Percentiles rank a stretch among this genome's conserved stretches.
phyloP scores from a whole-genome alignment of 1,284 basidiomycete genomes.

The Megacollybia platyphylla region DNA sequence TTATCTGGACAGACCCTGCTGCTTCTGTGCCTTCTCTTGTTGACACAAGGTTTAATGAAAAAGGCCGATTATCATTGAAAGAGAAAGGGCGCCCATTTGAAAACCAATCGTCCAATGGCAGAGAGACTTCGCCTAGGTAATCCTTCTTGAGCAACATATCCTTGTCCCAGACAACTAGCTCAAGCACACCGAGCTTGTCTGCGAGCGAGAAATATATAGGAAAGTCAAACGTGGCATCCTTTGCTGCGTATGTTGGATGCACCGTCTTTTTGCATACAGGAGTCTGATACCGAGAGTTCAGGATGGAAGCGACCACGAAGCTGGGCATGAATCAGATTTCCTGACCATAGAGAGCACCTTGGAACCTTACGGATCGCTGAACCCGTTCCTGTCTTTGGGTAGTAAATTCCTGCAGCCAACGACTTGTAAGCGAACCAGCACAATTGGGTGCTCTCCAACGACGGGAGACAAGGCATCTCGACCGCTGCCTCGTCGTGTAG shows the following conservation, averaged over 20 bases:
- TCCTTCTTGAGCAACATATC: constrained; percentile 79
- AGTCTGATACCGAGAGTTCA: constrained; percentile 59
- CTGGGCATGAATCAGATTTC: constrained; percentile 20
- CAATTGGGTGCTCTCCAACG: constrained; percentile 52
- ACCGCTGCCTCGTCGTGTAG: background rate
- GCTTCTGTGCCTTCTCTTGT: constrained; percentile 48
- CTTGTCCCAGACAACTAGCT: constrained; percentile 90
- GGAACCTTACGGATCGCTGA: constrained; percentile 53
- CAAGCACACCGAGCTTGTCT: constrained; percentile 64
- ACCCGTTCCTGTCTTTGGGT: constrained; percentile 51
- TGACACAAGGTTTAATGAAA: constrained; percentile 48
- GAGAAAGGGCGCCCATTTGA: constrained; percentile 36
- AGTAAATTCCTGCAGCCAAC: constrained; percentile 47
- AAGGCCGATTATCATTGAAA: constrained; percentile 36
- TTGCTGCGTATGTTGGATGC: constrained; percentile 62
- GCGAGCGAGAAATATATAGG: constrained; percentile 69
- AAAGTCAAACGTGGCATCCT: constrained; percentile 80
- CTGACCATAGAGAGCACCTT: background rate
- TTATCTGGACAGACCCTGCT: constrained; percentile 55
- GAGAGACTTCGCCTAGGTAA: constrained; percentile 80
- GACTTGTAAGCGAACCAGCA: constrained; percentile 54
- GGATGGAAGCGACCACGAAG: constrained; percentile 61
- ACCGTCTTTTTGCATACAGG: constrained; percentile 70
- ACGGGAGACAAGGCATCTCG: constrained; percentile 19
- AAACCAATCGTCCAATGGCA: constrained; percentile 79